Evolutionary conservation across 2,329 filamentous ascomycete species (phyloP).

Genomic region (Orbilia quercus): DNA sequence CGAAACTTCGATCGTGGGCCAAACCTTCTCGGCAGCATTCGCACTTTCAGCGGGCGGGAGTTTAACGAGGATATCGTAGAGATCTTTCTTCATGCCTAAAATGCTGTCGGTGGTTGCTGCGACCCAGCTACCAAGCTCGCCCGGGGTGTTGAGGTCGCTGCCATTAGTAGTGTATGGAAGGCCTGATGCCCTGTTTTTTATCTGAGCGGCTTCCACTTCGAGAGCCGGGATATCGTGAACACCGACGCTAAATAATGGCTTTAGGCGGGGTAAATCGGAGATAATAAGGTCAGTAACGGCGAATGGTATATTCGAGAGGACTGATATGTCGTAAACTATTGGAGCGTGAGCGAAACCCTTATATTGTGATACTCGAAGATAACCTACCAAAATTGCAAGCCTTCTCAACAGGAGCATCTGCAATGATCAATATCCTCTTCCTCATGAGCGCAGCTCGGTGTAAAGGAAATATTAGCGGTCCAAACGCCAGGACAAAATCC

Average conservation of each 20-base stretch:
- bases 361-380: constrained; percentile 58
- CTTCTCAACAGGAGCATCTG: constrained; percentile 83
- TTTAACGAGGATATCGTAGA: constrained; percentile 91
- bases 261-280: constrained; percentile 67
- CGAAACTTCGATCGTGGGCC: constrained; percentile 77
- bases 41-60: constrained; percentile 74
- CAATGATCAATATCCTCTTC: constrained; percentile 87
- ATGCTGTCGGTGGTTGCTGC: constrained; percentile 97
- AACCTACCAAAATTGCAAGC: constrained; percentile 85
- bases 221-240: constrained; percentile 90
- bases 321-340: constrained; percentile 90
- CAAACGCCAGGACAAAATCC: constrained; percentile 81
- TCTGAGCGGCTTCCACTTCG: constrained; percentile 69
- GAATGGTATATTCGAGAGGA: constrained; percentile 86
- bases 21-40: constrained; percentile 72
- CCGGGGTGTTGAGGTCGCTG: constrained; percentile 59
- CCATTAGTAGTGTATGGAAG: constrained; percentile 61
- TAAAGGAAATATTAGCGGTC: constrained; percentile 90
- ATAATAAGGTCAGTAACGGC: constrained; percentile 67
- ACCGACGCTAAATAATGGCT: constrained; percentile 90
- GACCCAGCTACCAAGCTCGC: constrained; percentile 75
- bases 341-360: constrained; percentile 55
- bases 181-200: constrained; percentile 57
- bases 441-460: constrained; percentile 86
- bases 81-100: constrained; percentile 81